Percentiles rank a stretch among this genome's conserved stretches.
phyloP scores from a whole-genome alignment of 2,329 filamentous ascomycete genomes.

The Byssoonygena ceratinophila region DNA sequence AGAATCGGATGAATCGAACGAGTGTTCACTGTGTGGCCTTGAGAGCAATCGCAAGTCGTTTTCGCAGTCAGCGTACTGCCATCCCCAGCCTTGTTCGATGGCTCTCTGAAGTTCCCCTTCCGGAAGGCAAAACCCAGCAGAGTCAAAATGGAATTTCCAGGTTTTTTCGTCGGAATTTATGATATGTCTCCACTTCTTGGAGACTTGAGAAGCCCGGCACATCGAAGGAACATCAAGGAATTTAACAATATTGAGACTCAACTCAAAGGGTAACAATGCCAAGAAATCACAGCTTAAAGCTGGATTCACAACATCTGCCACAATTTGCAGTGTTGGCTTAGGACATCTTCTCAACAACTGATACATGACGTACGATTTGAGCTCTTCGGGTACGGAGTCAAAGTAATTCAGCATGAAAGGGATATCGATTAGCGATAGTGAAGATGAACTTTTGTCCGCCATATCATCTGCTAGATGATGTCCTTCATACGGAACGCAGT shows the following conservation, averaged over 20 bases:
- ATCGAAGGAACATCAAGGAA: slow-evolving; percentile 79
- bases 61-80: slow-evolving; percentile 84
- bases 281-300: slow-evolving; percentile 92
- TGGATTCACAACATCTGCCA: slow-evolving; percentile 85
- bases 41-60: slow-evolving; percentile 58
- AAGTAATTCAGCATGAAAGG: slow-evolving; percentile 79
- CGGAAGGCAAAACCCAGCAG: slow-evolving; percentile 68
- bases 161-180: slow-evolving; percentile 88
- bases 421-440: slow-evolving; percentile 58
- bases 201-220: slow-evolving; percentile 83
- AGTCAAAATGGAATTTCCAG: slow-evolving; percentile 86
- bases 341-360: slow-evolving; percentile 82
- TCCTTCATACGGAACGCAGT: neutral
- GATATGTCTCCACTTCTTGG: slow-evolving; percentile 82
- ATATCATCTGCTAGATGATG: neutral
- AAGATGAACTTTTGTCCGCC: slow-evolving; percentile 23
- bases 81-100: slow-evolving; percentile 88
- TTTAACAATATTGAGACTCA: slow-evolving; percentile 76
- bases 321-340: slow-evolving; percentile 75
- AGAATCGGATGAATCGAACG: slow-evolving; percentile 18
- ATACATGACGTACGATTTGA: slow-evolving; percentile 96
- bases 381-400: slow-evolving; percentile 76
- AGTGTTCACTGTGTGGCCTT: slow-evolving; percentile 33
- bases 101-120: slow-evolving; percentile 75
- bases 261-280: slow-evolving; percentile 68